These are phyloP conservation scores for Scheffersomyces amazonensis DNA, from an alignment of 805 yeast species.

Conservation along the genomic window DNA sequence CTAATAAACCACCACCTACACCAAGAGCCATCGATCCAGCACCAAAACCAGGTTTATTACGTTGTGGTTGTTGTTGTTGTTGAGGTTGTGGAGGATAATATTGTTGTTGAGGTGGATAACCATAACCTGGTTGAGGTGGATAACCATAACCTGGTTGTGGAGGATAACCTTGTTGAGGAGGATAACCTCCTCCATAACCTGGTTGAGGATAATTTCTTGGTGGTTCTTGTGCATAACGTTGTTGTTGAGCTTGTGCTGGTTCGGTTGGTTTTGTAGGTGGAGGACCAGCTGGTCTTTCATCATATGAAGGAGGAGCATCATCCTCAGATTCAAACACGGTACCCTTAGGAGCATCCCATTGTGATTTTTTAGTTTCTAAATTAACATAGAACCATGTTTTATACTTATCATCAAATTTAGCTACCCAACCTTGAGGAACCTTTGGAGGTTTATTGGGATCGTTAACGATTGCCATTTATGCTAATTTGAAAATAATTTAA, in stretches of 20 bases:
- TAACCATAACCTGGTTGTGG: constrained; percentile 14
- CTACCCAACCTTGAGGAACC: constrained; percentile 71
- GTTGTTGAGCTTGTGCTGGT: constrained; percentile 21
- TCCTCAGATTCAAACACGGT: constrained; percentile 36
- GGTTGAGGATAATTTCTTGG: constrained; percentile 27
- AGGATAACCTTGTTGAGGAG: constrained; percentile 17
- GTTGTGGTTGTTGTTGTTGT: constrained; percentile 20
- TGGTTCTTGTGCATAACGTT: constrained; percentile 28
- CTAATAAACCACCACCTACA: constrained; percentile 54
- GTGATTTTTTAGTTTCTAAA: constrained; percentile 67
- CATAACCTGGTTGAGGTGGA: constrained; percentile 15
- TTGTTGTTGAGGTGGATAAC: constrained; percentile 11
- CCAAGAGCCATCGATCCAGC: constrained; percentile 50
- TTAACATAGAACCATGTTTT: constrained; percentile 81
- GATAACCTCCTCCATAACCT: constrained; percentile 12
- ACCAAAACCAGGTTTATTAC: constrained; percentile 42
- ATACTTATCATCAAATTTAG: constrained; percentile 69
- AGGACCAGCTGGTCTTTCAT: constrained; percentile 6
- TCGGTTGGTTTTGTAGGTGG: constrained; percentile 6
- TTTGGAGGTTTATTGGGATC: constrained; percentile 41
- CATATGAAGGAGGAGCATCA: constrained; percentile 46
- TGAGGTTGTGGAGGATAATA: constrained; percentile 10
- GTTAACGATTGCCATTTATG: not conserved
- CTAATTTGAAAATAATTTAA: too few relatives aligned
- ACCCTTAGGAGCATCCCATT: constrained; percentile 79